Evolutionary conservation across 495 filamentous ascomycete species (phyloP), one percentile per base, ranked within the genome.

Genomic region (Beverwykella pulmonaria): DNA sequence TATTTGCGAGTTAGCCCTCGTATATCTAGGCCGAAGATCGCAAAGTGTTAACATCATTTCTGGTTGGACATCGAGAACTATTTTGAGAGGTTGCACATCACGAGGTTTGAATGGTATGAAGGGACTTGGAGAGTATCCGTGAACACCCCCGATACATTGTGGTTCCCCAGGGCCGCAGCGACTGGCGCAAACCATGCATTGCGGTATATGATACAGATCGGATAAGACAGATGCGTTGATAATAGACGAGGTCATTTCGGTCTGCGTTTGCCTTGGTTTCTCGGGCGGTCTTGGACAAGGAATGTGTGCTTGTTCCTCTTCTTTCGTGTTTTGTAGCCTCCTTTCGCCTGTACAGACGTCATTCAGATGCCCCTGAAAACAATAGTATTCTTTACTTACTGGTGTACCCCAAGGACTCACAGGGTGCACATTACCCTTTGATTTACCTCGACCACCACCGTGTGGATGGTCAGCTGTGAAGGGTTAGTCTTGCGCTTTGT

Each of bases 361-460:
- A 68, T 44, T 63, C 30, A 53, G 59, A 15, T 48, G 12, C 64
- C 41, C 46, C 60, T 32, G 52, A 15, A 15, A n/a, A 12, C 20
- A 17, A 68, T 39, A 27, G 52, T 61, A 14, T n/a, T 44, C n/a
- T 58, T 12, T 36, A 85, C 91, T 77, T 89, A 96, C 92, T 79
- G 92, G 92, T 75, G 86, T 87, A 72, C 95, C 95, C 94, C 94
- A 98, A 63, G 92, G 92, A 80, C 91, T 96, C 75, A 92, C 90
- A 48, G 95, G 93, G 75, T 94, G 81, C 60, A 90, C 84, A 77
- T 98, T 98, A 83, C 94, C 93, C 89, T 98, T 98, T 25, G 92
- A 96, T 81, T 98, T 98, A 75, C 94, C 94, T 81, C 95, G 84
- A 75, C 94, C 94, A 88, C 94, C 94, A 84, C 94, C 94, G 79